These are phyloP conservation scores for Calonectria pauciramosa DNA, from an alignment of 2,329 filamentous ascomycete species.

Conservation along the genomic window DNA sequence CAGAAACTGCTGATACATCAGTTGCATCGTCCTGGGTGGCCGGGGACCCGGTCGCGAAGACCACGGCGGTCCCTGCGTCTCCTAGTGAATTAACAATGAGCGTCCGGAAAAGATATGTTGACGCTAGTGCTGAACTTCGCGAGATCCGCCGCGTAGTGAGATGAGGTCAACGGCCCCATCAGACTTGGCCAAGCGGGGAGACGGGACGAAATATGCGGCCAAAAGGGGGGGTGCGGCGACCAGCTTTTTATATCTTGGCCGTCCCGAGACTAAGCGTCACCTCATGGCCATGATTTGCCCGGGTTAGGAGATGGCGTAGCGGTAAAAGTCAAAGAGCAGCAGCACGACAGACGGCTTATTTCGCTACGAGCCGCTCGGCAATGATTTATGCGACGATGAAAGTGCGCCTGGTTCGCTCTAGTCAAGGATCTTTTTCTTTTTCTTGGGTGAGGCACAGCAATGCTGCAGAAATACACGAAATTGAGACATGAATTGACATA, in stretches of 20 bases:
- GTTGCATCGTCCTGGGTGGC: not conserved
- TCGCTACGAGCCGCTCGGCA: not conserved
- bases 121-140: too few relatives aligned
- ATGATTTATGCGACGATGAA: not conserved
- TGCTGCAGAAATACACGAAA: not conserved
- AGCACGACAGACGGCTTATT: not conserved
- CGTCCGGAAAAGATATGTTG: not conserved
- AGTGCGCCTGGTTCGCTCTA: not conserved
- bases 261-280: not conserved
- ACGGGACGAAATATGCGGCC: not conserved
- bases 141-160: not conserved
- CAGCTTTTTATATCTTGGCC: not conserved
- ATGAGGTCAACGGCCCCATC: not conserved
- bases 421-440: not conserved
- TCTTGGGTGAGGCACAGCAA: not conserved
- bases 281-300: not conserved
- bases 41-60: not conserved
- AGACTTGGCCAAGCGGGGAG: not conserved
- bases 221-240: not conserved
- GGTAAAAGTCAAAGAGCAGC: not conserved
- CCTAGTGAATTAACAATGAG: not conserved
- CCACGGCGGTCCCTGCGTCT: not conserved
- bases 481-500: not conserved
- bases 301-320: not conserved
- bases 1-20: not conserved